phyloP scores from a whole-genome alignment of 2,329 filamentous ascomycete genomes.

The Ophiostoma angusticollis region DNA sequence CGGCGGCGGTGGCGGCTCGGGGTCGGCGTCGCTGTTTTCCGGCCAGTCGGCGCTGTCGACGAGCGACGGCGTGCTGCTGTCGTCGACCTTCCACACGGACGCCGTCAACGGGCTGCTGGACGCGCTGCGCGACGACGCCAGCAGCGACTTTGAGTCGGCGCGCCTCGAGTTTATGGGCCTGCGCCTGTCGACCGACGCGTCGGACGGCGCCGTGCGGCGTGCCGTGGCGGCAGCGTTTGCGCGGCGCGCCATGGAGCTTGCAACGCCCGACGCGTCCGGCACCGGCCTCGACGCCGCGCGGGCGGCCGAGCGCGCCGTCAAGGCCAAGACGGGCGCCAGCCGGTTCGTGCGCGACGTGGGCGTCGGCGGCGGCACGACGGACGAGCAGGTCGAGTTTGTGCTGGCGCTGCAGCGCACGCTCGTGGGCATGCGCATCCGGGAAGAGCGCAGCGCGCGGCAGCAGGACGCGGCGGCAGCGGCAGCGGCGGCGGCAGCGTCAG shows the following conservation, averaged over 20 bases:
- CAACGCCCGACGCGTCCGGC: slow-evolving; percentile 37
- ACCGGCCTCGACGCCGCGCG: slow-evolving; percentile 42
- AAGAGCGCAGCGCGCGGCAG: background rate
- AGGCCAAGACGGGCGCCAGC: slow-evolving; percentile 37
- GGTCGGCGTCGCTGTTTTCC: background rate
- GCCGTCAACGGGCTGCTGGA: slow-evolving; percentile 80
- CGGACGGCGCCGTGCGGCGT: slow-evolving; percentile 74
- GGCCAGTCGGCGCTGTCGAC: slow-evolving; percentile 14
- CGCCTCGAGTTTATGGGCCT: slow-evolving; percentile 88
- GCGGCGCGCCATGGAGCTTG: slow-evolving; percentile 62
- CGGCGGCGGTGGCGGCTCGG: background rate
- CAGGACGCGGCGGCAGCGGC: background rate
- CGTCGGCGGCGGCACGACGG: slow-evolving; percentile 34
- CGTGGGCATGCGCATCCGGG: slow-evolving; percentile 31
- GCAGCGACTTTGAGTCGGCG: slow-evolving; percentile 64
- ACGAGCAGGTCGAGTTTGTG: slow-evolving; percentile 79
- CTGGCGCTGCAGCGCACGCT: slow-evolving; percentile 73
- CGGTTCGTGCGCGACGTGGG: slow-evolving; percentile 29
- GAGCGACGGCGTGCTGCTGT: too few species aligned
- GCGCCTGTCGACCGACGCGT: slow-evolving; percentile 82
- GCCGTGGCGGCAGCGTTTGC: slow-evolving; percentile 79
- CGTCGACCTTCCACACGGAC: slow-evolving; percentile 64
- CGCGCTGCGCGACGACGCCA: slow-evolving; percentile 59
- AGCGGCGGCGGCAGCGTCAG: slow-evolving; percentile 32
- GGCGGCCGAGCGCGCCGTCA: slow-evolving; percentile 51